Percentiles rank a stretch among this genome's conserved stretches.
These are phyloP conservation scores for Aspergillus tanneri DNA, from an alignment of 2,329 filamentous ascomycete species.

Conservation along the genomic window DNA sequence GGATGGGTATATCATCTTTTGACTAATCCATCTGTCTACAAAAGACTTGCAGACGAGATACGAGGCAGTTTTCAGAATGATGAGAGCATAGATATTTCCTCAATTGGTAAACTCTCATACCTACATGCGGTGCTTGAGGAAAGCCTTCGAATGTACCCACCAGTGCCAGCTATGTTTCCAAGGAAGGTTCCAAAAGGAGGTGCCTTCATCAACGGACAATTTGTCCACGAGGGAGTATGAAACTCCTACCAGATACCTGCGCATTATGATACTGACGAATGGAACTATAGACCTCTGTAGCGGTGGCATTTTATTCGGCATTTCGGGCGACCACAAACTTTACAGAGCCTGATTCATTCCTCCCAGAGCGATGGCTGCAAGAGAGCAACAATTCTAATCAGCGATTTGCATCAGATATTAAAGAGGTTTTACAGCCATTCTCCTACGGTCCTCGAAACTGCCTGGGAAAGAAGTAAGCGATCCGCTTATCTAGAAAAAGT, in stretches of 20 bases:
- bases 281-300: conserved; percentile 41
- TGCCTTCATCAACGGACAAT: conserved; percentile 20
- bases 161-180: conserved; percentile 26
- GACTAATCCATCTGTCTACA: conserved; percentile 14
- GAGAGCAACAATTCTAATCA: conserved; percentile 12
- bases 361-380: conserved; percentile 45
- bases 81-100: conserved; percentile 40
- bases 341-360: conserved; percentile 46
- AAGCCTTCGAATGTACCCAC: conserved; percentile 44
- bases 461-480: conserved; percentile 50
- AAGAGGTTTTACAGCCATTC: conserved; percentile 51
- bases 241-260: not conserved
- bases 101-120: conserved; percentile 36
- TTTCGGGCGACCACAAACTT: conserved; percentile 49
- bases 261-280: not conserved
- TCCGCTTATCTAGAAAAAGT: not conserved
- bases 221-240: conserved; percentile 22
- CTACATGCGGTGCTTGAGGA: conserved; percentile 47
- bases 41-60: conserved; percentile 41
- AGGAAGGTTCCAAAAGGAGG: conserved; percentile 22
- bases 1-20: conserved; percentile 35
- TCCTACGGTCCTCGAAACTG: conserved; percentile 52
- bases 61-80: conserved; percentile 37
- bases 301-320: conserved; percentile 47
- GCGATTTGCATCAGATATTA: conserved; percentile 45